phyloP scores from a whole-genome alignment of 2,329 filamentous ascomycete genomes.

The Onygenales sp. region DNA sequence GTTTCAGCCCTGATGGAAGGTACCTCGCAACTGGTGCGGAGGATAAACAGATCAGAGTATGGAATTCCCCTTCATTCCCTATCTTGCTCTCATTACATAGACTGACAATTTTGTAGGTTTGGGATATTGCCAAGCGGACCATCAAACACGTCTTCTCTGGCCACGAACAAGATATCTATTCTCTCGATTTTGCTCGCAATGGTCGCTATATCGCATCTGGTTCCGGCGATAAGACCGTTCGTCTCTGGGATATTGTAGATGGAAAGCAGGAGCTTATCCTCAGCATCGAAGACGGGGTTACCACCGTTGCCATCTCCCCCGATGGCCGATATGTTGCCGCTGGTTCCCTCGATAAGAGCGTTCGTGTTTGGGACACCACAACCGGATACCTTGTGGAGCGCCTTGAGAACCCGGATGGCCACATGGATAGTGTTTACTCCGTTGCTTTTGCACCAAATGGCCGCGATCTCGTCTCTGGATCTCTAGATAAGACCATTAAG shows the following conservation, averaged over 20 bases:
- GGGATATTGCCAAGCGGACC: conserved; percentile 75
- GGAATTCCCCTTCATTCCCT: conserved; percentile 22
- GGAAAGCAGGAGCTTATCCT: conserved; percentile 74
- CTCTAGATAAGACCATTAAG: conserved; percentile 96
- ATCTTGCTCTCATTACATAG: neutral
- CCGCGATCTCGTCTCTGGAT: conserved; percentile 85
- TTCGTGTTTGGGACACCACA: conserved; percentile 89
- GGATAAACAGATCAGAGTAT: conserved; percentile 90
- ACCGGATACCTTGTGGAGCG: conserved; percentile 81
- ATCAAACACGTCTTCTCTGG: conserved; percentile 93
- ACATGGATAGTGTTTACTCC: conserved; percentile 94
- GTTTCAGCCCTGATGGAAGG: conserved; percentile 93
- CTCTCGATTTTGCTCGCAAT: conserved; percentile 86
- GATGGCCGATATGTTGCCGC: conserved; percentile 91
- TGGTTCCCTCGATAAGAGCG: conserved; percentile 93
- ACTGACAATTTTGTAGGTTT: conserved; percentile 53
- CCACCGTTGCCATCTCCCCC: conserved; percentile 92
- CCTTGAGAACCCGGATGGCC: conserved; percentile 83
- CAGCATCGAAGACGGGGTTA: conserved; percentile 92
- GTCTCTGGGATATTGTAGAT: conserved; percentile 89
- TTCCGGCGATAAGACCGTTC: conserved; percentile 86
- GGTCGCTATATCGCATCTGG: conserved; percentile 92
- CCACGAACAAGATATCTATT: conserved; percentile 98
- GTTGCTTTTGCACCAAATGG: conserved; percentile 94
- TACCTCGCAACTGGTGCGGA: conserved; percentile 94